These are phyloP conservation scores for Penicillium paxilli DNA, from an alignment of 495 filamentous ascomycete species.

Conservation along the genomic window DNA sequence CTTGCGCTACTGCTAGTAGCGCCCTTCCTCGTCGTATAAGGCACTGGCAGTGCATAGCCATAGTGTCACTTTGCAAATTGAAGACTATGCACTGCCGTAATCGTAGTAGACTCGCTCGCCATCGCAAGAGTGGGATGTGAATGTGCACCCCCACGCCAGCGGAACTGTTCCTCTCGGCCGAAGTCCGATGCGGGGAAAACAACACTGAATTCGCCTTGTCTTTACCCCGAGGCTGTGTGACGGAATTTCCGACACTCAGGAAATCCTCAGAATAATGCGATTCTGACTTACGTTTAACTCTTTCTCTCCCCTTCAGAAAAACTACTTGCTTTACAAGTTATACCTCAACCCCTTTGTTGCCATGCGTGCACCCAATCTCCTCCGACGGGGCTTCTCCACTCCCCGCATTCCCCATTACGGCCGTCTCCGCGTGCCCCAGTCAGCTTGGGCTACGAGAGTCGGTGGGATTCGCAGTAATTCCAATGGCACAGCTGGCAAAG, in stretches of 20 bases:
- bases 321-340: neutral
- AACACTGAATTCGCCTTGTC: slow-evolving; percentile 11
- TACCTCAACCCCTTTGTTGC: neutral
- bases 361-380: slow-evolving; percentile 27
- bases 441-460: slow-evolving; percentile 9
- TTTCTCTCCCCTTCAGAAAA: neutral
- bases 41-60: no score
- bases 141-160: neutral
- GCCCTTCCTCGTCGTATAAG: no score
- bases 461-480: slow-evolving; percentile 19
- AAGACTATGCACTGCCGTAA: no score
- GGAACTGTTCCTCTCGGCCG: slow-evolving; percentile 24
- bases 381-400: slow-evolving; percentile 32
- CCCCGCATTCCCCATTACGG: slow-evolving; percentile 25
- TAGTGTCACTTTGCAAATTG: no score
- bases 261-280: neutral
- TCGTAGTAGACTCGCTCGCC: no score
- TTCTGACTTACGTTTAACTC: neutral
- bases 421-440: slow-evolving; percentile 20
- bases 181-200: slow-evolving; percentile 26
- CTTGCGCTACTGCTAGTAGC: no score
- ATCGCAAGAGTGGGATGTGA: neutral
- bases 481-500: slow-evolving; percentile 1
- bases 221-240: slow-evolving; percentile 4
- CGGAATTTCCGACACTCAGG: neutral